Base-by-base conservation (phyloP, 2,329 filamentous ascomycete genomes). In the Didymella arachidicola region DNA sequence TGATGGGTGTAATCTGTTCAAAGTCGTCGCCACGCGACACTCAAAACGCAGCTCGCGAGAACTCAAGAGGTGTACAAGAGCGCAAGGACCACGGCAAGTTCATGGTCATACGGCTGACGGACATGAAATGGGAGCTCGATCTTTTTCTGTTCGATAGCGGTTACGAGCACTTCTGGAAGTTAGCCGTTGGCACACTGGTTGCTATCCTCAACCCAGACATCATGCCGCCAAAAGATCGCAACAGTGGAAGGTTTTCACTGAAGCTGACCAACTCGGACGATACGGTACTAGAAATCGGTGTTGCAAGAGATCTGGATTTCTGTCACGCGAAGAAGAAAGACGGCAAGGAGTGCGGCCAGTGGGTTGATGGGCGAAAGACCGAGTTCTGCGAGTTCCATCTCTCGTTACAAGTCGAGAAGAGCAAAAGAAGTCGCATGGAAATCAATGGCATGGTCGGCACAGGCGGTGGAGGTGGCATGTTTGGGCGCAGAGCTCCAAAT, bases 361-460 rank as follows among this genome's bases (percentile, higher is more conserved):
- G 95, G 95, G 84, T 99, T 59, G 94, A 99, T 76, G 87, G 86
- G 64, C 87, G 92, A 52, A 91, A 93, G 69, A 97, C 93, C 0
- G 89, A 96, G 68, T 92, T 90, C 73, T 99, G 95, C 79, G 93
- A 97, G 64, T 99, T 90, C 67, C 95, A 99, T 77, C 87, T 96
- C 65, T 93, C 96, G 67, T 81, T 92, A 26, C 89, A 92, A 26
- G 80, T 98, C 3, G 85, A 88, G 53, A 93, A 91, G 72, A 85
- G 87, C 72, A 83, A 86, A 29, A 81, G 86, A 11, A 81, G 83
- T 1, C 84, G 93, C 34, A 88, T 93, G 81, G 93, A 96, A 71
- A 84, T 97, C 60, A 96, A 93, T 71, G 85, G 83, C 12, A 89
- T 88, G 76, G 84, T 84, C 3, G 82, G 82, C 25, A 79, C 83